A percentile compares a stretch with the other conserved stretches of the same genome.
Evolutionary conservation across 2,329 filamentous ascomycete genomes (phyloP).

Genomic region (Aotearoamyces nothofagi): DNA sequence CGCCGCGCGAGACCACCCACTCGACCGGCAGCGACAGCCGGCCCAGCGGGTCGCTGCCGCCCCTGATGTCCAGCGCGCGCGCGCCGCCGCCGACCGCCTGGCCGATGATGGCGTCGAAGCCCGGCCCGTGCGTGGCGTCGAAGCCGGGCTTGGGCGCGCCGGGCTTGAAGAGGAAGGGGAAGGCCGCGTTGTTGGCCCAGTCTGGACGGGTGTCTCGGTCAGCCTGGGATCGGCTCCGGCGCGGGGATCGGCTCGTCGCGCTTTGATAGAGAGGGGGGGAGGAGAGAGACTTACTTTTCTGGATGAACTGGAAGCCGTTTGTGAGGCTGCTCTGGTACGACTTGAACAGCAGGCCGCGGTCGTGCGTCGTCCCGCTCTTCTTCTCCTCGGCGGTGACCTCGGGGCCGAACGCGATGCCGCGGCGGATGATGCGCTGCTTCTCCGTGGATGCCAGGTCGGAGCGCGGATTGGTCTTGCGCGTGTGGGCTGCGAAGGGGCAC

Average conservation of each 20-base stretch:
- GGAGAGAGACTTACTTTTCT: constrained; percentile 16
- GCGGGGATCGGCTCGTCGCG: no score
- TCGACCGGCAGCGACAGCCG: constrained; percentile 13
- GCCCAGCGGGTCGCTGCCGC: constrained; percentile 8
- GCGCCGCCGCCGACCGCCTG: constrained; percentile 14
- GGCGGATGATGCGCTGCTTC: constrained; percentile 24
- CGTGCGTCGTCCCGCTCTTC: constrained; percentile 14
- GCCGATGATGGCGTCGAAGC: constrained; percentile 23
- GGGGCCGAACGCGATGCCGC: constrained; percentile 27
- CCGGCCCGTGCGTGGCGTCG: constrained; percentile 18
- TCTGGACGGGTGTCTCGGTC: no score
- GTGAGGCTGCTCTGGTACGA: constrained; percentile 28
- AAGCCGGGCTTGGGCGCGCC: constrained; percentile 16
- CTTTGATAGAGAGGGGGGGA: constrained; percentile 4
- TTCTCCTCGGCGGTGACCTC: constrained; percentile 22
- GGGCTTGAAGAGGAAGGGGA: constrained; percentile 12
- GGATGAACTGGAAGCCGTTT: constrained; percentile 26
- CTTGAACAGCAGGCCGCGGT: constrained; percentile 28
- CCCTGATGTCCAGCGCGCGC: constrained; percentile 13
- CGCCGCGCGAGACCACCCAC: constrained; percentile 27
- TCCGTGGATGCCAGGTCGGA: constrained; percentile 18
- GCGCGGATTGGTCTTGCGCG: constrained; percentile 30
- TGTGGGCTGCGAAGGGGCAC: constrained; percentile 30
- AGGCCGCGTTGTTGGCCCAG: constrained; percentile 13
- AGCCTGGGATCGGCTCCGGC: no score